Evolutionary conservation across 176 grass and related monocot genomes (phyloP).

Genomic region (Alloteropsis semialata): DNA sequence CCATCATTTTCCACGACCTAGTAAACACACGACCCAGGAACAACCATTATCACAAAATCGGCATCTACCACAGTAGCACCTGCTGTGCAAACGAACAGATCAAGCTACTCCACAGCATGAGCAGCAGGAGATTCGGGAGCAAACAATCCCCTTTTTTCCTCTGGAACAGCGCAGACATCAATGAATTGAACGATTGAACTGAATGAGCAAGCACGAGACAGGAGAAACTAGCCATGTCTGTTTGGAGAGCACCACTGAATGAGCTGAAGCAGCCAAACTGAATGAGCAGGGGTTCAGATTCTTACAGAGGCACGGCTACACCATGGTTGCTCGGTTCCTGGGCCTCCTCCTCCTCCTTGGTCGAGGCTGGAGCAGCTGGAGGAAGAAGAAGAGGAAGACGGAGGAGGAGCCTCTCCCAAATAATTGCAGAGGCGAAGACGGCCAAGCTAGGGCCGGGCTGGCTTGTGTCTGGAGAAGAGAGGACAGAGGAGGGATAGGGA

Average conservation of each 20-base stretch:
- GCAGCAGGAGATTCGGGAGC: neutral
- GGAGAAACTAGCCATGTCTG: neutral
- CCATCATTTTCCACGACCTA: neutral
- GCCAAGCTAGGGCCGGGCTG: neutral
- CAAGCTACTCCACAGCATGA: neutral
- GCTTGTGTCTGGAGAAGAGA: neutral
- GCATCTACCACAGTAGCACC: neutral
- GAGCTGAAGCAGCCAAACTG: neutral
- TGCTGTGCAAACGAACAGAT: neutral
- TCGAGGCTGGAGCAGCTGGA: neutral
- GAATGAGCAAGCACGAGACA: neutral
- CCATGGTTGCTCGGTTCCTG: constrained; percentile 17
- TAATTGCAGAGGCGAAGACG: neutral
- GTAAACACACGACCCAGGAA: neutral
- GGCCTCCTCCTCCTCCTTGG: neutral
- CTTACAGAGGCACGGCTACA: constrained; percentile 49
- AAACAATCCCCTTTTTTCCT: neutral
- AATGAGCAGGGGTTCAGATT: neutral
- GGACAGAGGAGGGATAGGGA: neutral
- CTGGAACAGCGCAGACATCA: neutral
- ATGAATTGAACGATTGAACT: neutral
- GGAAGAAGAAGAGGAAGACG: neutral
- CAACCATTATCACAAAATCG: constrained; percentile 5
- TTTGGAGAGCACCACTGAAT: neutral
- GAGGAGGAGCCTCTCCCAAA: neutral